Base-by-base conservation (phyloP, 1,284 basidiomycete species). In the Coniophora puteana region DNA sequence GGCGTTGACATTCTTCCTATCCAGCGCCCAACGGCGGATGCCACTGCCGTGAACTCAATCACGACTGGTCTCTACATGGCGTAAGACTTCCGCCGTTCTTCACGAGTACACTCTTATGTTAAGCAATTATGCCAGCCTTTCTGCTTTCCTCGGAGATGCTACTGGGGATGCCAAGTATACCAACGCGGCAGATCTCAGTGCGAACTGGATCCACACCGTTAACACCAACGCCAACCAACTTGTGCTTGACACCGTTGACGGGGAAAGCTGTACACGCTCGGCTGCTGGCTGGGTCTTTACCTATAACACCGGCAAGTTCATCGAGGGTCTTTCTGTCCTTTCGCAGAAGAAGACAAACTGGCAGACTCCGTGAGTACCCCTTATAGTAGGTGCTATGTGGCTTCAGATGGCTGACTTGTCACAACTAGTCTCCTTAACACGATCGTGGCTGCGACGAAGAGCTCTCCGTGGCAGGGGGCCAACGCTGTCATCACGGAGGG, bases 401-500 rank as follows among this genome's bases (percentile, higher is more conserved):
- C 37, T 36, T 7, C 21, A 13, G 17, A 8, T n/a, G 20, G 16
- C 23, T 12, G 17, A 25, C 16, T n/a, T n/a, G 25, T 31, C 8
- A 40, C 12, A 11, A 23, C 24, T 40, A 76, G 71, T 41, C 61
- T 69, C 64, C 48, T 63, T 3, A 55, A 66, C 30, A 58, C 66
- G 4, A 51, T 65, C 26, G 61, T 61, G 10, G 60, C 65, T 4
- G 61, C 66, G 22, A 62, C 70, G 36, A 71, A 74, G 53, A 61
- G 59, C 10, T 51, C 58, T 1, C 52, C 51, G 1, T 77, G 74
- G 74, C 60, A 72, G 49, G 68, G 69, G 7, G 46, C 49, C 4
- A 59, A 74, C 41, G 72, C 72, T 4, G 62, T 76, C 24, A 73
- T 76, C 45, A 74, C 69, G n/a, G 73, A 76, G 50, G 73, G 71